Evolutionary conservation across 164 flowering plant genomes (phyloP).

Genomic region (Tetrastigma voinierianum): DNA sequence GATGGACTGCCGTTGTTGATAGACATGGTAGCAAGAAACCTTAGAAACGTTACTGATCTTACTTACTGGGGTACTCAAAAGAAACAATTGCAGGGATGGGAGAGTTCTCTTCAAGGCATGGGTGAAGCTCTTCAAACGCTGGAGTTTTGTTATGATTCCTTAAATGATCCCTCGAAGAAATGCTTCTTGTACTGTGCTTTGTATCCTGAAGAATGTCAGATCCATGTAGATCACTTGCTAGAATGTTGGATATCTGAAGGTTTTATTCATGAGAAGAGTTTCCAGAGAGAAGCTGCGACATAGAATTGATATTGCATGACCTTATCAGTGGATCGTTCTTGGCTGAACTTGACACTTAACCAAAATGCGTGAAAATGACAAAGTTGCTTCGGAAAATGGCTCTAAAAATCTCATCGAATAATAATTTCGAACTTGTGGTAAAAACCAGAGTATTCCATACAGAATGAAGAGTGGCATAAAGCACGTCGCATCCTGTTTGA

Average conservation of each 20-base stretch:
- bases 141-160: slow-evolving; percentile 13
- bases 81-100: not conserved
- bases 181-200: slow-evolving; percentile 24
- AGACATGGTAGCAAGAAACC: slow-evolving; percentile 8
- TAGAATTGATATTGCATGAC: slow-evolving; percentile 6
- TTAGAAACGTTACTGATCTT: slow-evolving; percentile 8
- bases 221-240: slow-evolving; percentile 9
- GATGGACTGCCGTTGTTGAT: slow-evolving; percentile 21
- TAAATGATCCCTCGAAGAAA: slow-evolving; percentile 4
- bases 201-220: slow-evolving; percentile 21
- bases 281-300: slow-evolving; percentile 7
- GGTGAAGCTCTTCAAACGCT: slow-evolving; percentile 14
- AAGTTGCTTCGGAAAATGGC: slow-evolving; percentile 17
- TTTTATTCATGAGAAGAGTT: not conserved
- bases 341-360: not conserved
- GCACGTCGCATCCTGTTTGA: slow-evolving; percentile 20
- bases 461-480: slow-evolving; percentile 14
- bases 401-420: slow-evolving; percentile 4
- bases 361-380: slow-evolving; percentile 19
- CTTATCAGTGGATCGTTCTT: slow-evolving; percentile 16
- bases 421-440: slow-evolving; percentile 4
- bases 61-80: too few species aligned
- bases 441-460: slow-evolving; percentile 1
- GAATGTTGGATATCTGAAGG: slow-evolving; percentile 27
- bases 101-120: slow-evolving; percentile 2